Percentiles rank a stretch among this genome's conserved stretches.
phyloP scores from a whole-genome alignment of 2,329 filamentous ascomycete genomes.

The Nectriaceae sp. region DNA sequence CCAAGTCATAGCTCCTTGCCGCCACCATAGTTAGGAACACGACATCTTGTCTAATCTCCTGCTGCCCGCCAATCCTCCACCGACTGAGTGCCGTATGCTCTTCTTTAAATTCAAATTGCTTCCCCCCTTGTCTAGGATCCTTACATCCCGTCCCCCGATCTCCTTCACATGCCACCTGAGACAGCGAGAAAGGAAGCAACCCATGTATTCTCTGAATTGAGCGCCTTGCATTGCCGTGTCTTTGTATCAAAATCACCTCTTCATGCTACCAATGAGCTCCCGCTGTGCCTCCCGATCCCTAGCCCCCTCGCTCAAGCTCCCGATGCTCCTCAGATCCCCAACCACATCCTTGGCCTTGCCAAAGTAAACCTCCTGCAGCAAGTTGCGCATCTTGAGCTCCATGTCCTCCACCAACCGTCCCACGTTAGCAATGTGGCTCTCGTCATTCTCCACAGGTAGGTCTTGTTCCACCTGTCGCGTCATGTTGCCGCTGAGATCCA shows the following conservation, averaged over 20 bases:
- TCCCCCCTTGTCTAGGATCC: neutral
- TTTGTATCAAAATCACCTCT: constrained; percentile 34
- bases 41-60: constrained; percentile 5
- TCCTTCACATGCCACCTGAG: neutral
- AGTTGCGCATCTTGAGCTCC: constrained; percentile 98
- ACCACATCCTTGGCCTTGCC: constrained; percentile 99
- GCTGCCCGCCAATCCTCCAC: neutral
- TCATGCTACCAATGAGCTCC: constrained; percentile 77
- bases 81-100: neutral
- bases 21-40: constrained; percentile 1
- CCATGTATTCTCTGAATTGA: neutral
- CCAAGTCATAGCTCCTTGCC: neutral
- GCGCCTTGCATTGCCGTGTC: neutral
- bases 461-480: constrained; percentile 94
- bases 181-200: neutral
- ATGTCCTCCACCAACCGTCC: constrained; percentile 96
- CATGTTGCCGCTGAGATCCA: constrained; percentile 97
- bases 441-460: constrained; percentile 84
- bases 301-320: constrained; percentile 80
- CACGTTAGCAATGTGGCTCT: constrained; percentile 93
- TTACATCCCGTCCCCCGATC: neutral
- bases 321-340: constrained; percentile 86
- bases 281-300: constrained; percentile 82
- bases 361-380: constrained; percentile 98
- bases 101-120: neutral